Evolutionary conservation across 2,329 filamentous ascomycete genomes (phyloP).

Genomic region (Aspergillus ruber): DNA sequence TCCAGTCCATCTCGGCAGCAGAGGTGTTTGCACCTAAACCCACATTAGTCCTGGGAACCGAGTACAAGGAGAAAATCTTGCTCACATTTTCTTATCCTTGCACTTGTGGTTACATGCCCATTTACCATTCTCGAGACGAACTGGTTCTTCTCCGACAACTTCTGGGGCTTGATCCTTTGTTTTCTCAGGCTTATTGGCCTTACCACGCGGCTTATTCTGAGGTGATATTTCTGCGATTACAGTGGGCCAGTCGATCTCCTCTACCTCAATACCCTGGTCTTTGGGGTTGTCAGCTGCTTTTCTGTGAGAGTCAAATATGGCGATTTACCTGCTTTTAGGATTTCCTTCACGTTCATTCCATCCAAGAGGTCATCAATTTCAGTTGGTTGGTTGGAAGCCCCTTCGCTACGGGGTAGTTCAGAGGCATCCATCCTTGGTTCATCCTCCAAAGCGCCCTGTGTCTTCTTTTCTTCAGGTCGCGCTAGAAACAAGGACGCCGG

Average conservation of each 20-base stretch:
- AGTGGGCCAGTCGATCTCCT: constrained; percentile 17
- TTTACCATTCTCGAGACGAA: constrained; percentile 60
- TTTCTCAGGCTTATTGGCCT: constrained; percentile 6
- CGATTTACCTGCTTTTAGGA: constrained; percentile 39
- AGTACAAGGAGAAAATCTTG: constrained; percentile 7
- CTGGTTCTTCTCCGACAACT: constrained; percentile 36
- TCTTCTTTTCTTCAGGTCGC: constrained; percentile 1
- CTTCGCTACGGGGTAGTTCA: constrained; percentile 10
- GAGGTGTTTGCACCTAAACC: constrained; percentile 57
- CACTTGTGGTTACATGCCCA: constrained; percentile 70
- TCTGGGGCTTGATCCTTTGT: constrained; percentile 10
- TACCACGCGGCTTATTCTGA: neutral
- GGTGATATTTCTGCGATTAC: constrained; percentile 9
- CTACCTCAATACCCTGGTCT: neutral
- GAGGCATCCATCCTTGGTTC: constrained; percentile 12
- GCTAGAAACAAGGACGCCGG: constrained; percentile 40
- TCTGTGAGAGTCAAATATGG: neutral
- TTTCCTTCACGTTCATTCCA: constrained; percentile 47
- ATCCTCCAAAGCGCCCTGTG: constrained; percentile 9
- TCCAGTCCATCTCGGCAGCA: constrained; percentile 68
- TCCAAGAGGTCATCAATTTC: constrained; percentile 44
- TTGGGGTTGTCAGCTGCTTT: neutral
- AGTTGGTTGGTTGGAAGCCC: constrained; percentile 5
- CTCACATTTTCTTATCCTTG: constrained; percentile 49
- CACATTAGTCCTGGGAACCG: constrained; percentile 22